phyloP scores from a whole-genome alignment of 495 filamentous ascomycete genomes.

The Collariella sp. region DNA sequence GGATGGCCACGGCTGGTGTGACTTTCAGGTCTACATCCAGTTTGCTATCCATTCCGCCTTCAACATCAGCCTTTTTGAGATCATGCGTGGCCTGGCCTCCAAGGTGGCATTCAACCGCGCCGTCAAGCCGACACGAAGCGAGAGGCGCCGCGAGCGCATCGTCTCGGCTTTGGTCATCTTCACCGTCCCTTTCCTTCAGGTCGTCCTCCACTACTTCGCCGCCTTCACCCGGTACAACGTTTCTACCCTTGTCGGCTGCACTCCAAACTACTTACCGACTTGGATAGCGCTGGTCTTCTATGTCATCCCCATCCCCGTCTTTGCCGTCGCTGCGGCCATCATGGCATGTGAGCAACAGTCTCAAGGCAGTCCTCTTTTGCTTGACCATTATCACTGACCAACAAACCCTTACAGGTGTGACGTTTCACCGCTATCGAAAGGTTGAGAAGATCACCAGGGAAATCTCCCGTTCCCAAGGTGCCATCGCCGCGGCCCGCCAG shows the following conservation, averaged over 20 bases:
- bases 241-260: conserved; percentile 66
- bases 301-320: conserved; percentile 57
- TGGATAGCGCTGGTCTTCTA: conserved; percentile 63
- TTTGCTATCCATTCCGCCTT: conserved; percentile 48
- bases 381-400: conserved; percentile 12
- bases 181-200: conserved; percentile 53
- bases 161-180: conserved; percentile 64
- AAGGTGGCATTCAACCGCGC: conserved; percentile 56
- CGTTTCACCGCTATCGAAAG: conserved; percentile 57
- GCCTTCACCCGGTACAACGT: conserved; percentile 65
- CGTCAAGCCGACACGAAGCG: conserved; percentile 39
- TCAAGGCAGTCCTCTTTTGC: neutral
- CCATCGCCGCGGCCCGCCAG: conserved; percentile 33
- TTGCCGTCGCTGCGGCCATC: conserved; percentile 52
- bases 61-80: conserved; percentile 56
- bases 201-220: conserved; percentile 60
- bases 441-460: conserved; percentile 55
- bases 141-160: conserved; percentile 44
- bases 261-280: conserved; percentile 51
- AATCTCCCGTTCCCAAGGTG: conserved; percentile 48
- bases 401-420: conserved; percentile 41
- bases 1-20: conserved; percentile 69
- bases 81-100: conserved; percentile 69
- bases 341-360: conserved; percentile 59
- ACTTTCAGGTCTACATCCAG: conserved; percentile 63